Percentiles rank a stretch among this genome's conserved stretches.
These are phyloP conservation scores for Hymenoscyphus infarciens DNA, from an alignment of 2,329 filamentous ascomycete genomes.

Conservation along the genomic window DNA sequence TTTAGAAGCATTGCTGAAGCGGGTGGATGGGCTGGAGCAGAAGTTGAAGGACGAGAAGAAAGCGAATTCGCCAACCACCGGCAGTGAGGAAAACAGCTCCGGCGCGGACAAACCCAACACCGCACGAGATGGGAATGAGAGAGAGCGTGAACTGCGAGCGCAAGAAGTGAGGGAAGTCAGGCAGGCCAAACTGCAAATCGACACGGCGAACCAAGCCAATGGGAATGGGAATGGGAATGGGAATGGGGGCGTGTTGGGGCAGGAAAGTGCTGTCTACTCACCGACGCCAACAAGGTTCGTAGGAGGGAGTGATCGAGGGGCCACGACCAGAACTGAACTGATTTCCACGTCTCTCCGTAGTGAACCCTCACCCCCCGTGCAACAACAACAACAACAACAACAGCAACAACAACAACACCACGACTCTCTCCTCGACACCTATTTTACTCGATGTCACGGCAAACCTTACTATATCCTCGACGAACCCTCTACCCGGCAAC, in stretches of 20 bases:
- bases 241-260: conserved; percentile 22
- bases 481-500: conserved; percentile 69
- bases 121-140: conserved; percentile 24
- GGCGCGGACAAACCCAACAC: conserved; percentile 24
- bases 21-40: conserved; percentile 81
- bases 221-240: neutral
- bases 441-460: conserved; percentile 74
- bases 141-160: neutral
- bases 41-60: conserved; percentile 67
- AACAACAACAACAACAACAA: conserved; percentile 54
- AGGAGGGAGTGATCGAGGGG: conserved; percentile 18
- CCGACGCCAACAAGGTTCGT: conserved; percentile 40
- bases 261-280: conserved; percentile 43
- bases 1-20: conserved; percentile 76
- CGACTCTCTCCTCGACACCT: conserved; percentile 69
- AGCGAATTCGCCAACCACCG: conserved; percentile 32
- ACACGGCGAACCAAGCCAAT: conserved; percentile 35
- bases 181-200: conserved; percentile 32
- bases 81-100: conserved; percentile 15
- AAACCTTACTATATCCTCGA: conserved; percentile 82
- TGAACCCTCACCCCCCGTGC: conserved; percentile 45
- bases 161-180: neutral
- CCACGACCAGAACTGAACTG: conserved; percentile 6
- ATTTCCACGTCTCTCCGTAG: conserved; percentile 31
- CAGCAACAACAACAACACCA: conserved; percentile 53